A percentile compares a stretch with the other conserved stretches of the same genome.
These are phyloP conservation scores for Picochlorum sp. DNA, from an alignment of 139 green algal species.

Conservation along the genomic window DNA sequence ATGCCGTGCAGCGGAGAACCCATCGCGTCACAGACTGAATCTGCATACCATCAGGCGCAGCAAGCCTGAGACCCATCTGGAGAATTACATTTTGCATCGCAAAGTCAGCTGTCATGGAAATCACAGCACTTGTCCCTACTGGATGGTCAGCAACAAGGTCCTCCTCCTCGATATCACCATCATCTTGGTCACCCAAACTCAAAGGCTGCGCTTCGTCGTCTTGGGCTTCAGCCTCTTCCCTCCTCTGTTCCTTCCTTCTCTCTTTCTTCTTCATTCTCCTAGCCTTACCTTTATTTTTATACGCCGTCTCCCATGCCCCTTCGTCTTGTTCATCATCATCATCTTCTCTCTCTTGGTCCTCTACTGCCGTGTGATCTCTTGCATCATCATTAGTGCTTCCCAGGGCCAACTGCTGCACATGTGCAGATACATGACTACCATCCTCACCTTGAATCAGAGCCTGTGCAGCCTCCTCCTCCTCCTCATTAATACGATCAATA, in stretches of 20 bases:
- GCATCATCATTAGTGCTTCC: slow-evolving; percentile 7
- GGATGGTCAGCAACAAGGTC: neutral
- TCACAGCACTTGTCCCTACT: slow-evolving; percentile 34
- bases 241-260: neutral
- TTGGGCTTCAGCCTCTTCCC: slow-evolving; percentile 6
- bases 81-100: slow-evolving; percentile 96
- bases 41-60: slow-evolving; percentile 63
- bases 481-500: slow-evolving; percentile 60
- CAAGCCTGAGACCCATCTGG: slow-evolving; percentile 80
- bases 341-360: slow-evolving; percentile 17
- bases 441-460: slow-evolving; percentile 5
- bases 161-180: neutral
- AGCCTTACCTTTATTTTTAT: slow-evolving; percentile 29
- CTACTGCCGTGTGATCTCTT: neutral
- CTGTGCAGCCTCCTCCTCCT: slow-evolving; percentile 38
- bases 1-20: slow-evolving; percentile 81
- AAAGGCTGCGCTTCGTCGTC: slow-evolving; percentile 5
- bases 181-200: slow-evolving; percentile 3
- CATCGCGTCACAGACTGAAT: slow-evolving; percentile 59
- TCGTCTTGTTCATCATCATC: slow-evolving; percentile 14
- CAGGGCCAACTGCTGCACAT: slow-evolving; percentile 33
- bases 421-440: slow-evolving; percentile 28
- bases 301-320: slow-evolving; percentile 40
- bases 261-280: slow-evolving; percentile 21
- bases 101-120: slow-evolving; percentile 81